Base-by-base conservation (phyloP, 495 filamentous ascomycete species). In the Platismatia glauca region DNA sequence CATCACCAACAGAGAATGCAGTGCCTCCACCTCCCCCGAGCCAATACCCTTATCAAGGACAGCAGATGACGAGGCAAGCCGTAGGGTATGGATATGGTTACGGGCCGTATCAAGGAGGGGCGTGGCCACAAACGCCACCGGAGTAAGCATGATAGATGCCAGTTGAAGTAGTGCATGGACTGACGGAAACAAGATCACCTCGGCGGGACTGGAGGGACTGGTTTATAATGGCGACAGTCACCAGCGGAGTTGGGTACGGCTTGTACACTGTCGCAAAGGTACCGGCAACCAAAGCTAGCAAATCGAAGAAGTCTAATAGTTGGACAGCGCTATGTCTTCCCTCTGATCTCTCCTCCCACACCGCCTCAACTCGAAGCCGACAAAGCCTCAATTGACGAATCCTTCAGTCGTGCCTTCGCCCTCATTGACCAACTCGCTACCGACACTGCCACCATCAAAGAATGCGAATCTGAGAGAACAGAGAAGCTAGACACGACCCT, bases 161-260 rank as follows among this genome's bases (percentile, higher is more conserved):
- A 29, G n/a, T 18, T 48, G 33, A 31, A 15, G 11, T 16, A 27
- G 24, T 2, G 3, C 15, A 12, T 20, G 59, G 35, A 48, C 39
- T 68, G 41, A 67, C 44, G n/a, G 75, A 76, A 69, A 39, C 57
- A 34, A 77, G 75, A 64, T 69, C 78, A 33, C 90, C 94, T 9
- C 86, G 84, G 68, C 82, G 94, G 65, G 94, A 99, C 72, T 99
- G 94, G 94, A 82, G 94, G 55, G 94, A 99, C 69, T 97, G 89
- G 88, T 99, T 97, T 71, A 95, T 97, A 67, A 90, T 95, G 89
- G 91, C 92, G 12, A 97, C 91, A 0, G 87, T 95, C 12, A 86
- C 93, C 65, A 87, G 89, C 48, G 89, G 90, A 44, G 85, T 95
- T 6, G 81, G 89, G 11, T 96, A 95, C 69, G 91, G 90, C 4